Evolutionary conservation across 2,329 filamentous ascomycete genomes (phyloP).

Genomic region (Diaporthe aspalathi): DNA sequence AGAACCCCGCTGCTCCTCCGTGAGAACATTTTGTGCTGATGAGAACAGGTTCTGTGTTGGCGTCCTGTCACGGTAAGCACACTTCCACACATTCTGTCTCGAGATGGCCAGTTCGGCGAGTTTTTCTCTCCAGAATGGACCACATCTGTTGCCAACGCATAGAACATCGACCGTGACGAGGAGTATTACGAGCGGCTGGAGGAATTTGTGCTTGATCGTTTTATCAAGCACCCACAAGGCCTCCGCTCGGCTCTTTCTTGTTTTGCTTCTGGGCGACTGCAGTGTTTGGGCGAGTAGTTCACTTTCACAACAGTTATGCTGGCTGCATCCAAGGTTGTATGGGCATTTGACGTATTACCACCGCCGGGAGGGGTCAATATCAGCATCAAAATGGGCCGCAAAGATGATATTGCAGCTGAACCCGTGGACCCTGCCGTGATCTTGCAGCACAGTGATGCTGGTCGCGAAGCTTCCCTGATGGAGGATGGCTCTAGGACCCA

Average conservation of each 20-base stretch:
- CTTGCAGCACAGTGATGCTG: conserved; percentile 41
- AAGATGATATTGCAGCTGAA: conserved; percentile 40
- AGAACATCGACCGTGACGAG: conserved; percentile 13
- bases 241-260: conserved; percentile 48
- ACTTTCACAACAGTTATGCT: conserved; percentile 58
- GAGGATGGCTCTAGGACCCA: conserved; percentile 25
- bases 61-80: conserved; percentile 6
- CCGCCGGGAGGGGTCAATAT: conserved; percentile 43
- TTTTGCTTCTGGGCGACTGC: conserved; percentile 61
- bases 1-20: background rate
- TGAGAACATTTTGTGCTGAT: background rate
- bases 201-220: background rate
- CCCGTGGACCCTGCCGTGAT: conserved; percentile 41
- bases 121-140: conserved; percentile 22
- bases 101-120: background rate
- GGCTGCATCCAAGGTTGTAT: conserved; percentile 56
- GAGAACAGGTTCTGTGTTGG: conserved; percentile 22
- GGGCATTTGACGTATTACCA: conserved; percentile 56
- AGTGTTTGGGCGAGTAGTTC: conserved; percentile 61
- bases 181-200: background rate
- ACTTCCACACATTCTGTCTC: conserved; percentile 13
- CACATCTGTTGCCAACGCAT: conserved; percentile 15
- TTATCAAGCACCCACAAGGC: conserved; percentile 3
- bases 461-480: conserved; percentile 38
- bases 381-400: conserved; percentile 44